Percentiles rank a stretch among this genome's conserved stretches.
These are phyloP conservation scores for Taphrina betulina DNA, from an alignment of 1,139 yeast genomes.

Conservation along the genomic window DNA sequence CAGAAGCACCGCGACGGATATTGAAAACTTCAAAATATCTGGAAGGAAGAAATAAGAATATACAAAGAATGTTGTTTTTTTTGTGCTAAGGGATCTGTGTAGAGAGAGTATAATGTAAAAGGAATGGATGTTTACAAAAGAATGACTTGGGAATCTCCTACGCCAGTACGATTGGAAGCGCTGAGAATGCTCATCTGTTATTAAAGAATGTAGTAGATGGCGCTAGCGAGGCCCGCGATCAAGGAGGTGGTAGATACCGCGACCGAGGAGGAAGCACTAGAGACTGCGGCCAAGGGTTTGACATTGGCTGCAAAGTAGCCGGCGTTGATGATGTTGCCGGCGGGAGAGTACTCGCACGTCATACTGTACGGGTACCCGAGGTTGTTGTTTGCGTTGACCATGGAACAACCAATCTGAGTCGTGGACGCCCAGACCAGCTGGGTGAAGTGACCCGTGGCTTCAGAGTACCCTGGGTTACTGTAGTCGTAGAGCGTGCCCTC, in stretches of 20 bases:
- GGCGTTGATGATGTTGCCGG: constrained; percentile 55
- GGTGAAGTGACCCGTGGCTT: constrained; percentile 61
- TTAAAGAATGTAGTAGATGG: too few species aligned
- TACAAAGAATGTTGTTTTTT: not conserved
- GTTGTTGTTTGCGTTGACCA: constrained; percentile 50
- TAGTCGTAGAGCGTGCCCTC: constrained; percentile 61
- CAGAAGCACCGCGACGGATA: too few species aligned
- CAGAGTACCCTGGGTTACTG: constrained; percentile 45
- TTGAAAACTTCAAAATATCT: too few species aligned
- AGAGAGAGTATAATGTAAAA: not conserved
- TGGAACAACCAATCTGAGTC: constrained; percentile 65
- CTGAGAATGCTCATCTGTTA: too few species aligned
- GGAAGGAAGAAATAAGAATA: too few species aligned
- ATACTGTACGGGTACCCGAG: constrained; percentile 46
- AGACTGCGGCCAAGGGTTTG: constrained; percentile 15
- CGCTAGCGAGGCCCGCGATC: too few species aligned
- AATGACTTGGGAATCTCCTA: too few species aligned
- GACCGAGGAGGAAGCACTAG: too few species aligned
- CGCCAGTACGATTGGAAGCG: too few species aligned
- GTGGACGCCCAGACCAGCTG: constrained; percentile 70
- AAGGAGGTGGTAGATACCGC: too few species aligned
- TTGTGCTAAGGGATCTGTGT: not conserved
- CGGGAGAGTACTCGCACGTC: constrained; percentile 60
- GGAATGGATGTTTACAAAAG: too few species aligned
- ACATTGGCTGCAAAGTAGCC: constrained; percentile 41